Percentiles rank a stretch among this genome's conserved stretches.
Evolutionary conservation across 2,329 filamentous ascomycete genomes (phyloP).

Genomic region (Diaporthe caulivora): DNA sequence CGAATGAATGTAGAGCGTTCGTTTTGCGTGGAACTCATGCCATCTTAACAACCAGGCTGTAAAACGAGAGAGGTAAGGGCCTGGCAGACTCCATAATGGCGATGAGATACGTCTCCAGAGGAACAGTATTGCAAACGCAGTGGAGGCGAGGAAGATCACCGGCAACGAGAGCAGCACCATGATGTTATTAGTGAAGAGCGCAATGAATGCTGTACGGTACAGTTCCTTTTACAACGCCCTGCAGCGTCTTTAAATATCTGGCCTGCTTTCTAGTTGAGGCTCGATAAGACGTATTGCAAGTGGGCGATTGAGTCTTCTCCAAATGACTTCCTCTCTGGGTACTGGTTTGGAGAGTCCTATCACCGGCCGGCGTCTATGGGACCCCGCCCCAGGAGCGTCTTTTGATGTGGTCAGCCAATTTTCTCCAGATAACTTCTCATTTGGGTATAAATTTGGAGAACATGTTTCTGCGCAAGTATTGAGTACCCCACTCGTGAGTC

Average conservation of each 20-base stretch:
- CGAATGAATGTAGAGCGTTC: slow-evolving; percentile 67
- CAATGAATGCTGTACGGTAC: too few species aligned
- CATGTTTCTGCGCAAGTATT: too few species aligned
- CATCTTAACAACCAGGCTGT: slow-evolving; percentile 66
- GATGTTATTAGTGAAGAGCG: neutral
- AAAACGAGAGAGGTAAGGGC: slow-evolving; percentile 61
- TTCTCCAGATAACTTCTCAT: neutral
- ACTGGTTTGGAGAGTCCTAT: neutral
- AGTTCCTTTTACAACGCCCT: neutral
- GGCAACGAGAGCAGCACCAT: neutral
- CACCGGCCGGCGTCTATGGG: neutral
- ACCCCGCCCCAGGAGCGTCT: neutral
- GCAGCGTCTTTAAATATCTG: neutral
- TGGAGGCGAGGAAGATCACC: neutral
- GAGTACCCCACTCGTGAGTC: too few species aligned
- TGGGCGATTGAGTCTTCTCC: neutral
- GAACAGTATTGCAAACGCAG: neutral
- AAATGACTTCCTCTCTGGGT: neutral
- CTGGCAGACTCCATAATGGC: slow-evolving; percentile 59
- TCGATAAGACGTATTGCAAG: neutral
- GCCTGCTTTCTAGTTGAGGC: neutral
- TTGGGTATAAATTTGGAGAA: neutral
- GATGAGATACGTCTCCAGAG: slow-evolving; percentile 43
- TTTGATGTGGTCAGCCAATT: too few species aligned
- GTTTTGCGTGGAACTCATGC: slow-evolving; percentile 66